Percentiles rank a stretch among this genome's conserved stretches.
Conservation (phyloP, 768 basidiomycete species). For the Amanita rubescens region DNA sequence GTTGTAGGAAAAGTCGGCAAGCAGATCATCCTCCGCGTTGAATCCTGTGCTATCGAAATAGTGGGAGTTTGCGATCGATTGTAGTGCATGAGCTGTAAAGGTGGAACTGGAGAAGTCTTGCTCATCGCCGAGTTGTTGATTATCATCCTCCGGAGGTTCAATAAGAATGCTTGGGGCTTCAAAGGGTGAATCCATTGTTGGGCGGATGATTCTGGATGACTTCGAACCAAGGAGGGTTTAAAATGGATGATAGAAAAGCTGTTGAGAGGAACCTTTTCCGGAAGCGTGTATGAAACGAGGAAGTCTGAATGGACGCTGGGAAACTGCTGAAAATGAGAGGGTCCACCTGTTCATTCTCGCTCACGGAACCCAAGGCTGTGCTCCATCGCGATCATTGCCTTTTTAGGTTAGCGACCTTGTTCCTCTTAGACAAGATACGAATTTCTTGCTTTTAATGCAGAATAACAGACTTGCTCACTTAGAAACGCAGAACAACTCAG, state of each 20-base stretch:
- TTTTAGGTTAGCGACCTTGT: neutral
- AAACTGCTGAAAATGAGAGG: neutral
- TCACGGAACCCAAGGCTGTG: neutral
- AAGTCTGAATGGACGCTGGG: neutral
- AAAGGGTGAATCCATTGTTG: conserved; percentile 4
- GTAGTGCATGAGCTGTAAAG: neutral
- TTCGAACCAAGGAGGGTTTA: neutral
- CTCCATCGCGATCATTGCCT: neutral
- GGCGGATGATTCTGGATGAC: neutral
- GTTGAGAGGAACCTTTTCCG: neutral
- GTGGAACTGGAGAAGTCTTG: neutral
- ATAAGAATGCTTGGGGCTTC: neutral
- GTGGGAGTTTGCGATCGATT: neutral
- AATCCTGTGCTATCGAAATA: neutral
- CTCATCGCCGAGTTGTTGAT: neutral
- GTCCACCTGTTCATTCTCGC: neutral
- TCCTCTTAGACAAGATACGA: neutral
- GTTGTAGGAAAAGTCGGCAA: neutral
- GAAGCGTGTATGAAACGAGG: conserved; percentile 1
- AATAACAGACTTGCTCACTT: no score
- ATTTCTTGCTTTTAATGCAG: neutral
- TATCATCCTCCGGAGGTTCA: conserved; percentile 3
- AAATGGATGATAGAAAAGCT: neutral
- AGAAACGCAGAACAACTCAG: no score
- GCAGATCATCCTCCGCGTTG: neutral